Conservation (phyloP, 768 basidiomycete genomes). For the Kwoniella pini region DNA sequence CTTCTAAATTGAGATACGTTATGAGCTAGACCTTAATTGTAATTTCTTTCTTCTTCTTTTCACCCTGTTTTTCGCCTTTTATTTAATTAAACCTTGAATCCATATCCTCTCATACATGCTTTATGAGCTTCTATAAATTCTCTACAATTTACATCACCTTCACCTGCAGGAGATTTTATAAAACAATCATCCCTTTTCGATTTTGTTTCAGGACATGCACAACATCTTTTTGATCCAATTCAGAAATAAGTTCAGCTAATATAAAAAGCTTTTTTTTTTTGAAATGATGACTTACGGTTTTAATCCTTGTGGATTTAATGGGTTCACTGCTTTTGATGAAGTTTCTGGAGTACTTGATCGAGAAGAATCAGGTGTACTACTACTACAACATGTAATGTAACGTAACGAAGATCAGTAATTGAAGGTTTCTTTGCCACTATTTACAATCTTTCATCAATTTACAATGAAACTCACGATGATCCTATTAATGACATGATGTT, state of each 20-base stretch:
- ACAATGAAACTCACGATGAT: slow-evolving; percentile 8
- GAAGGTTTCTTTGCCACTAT: slow-evolving; percentile 19
- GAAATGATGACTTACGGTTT: slow-evolving; percentile 73
- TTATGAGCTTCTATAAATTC: slow-evolving; percentile 77
- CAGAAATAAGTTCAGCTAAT: neutral
- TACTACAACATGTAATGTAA: too few species aligned
- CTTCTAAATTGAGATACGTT: neutral
- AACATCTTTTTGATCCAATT: slow-evolving; percentile 67
- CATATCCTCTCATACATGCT: slow-evolving; percentile 85
- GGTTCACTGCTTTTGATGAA: slow-evolving; percentile 60
- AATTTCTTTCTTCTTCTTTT: neutral
- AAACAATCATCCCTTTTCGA: slow-evolving; percentile 92
- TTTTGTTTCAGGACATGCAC: slow-evolving; percentile 94
- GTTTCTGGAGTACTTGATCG: slow-evolving; percentile 27
- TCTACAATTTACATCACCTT: slow-evolving; percentile 76
- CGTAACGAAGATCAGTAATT: too few species aligned
- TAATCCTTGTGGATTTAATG: slow-evolving; percentile 87
- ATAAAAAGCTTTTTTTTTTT: too few species aligned
- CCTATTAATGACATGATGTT: slow-evolving; percentile 13
- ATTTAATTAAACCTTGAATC: slow-evolving; percentile 67
- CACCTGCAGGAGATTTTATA: slow-evolving; percentile 63
- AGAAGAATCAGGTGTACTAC: slow-evolving; percentile 22
- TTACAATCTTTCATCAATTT: neutral
- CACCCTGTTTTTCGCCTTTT: neutral
- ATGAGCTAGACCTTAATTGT: neutral